These are phyloP conservation scores for Aspergillus indologenus DNA, from an alignment of 495 filamentous ascomycete species.

Conservation along the genomic window DNA sequence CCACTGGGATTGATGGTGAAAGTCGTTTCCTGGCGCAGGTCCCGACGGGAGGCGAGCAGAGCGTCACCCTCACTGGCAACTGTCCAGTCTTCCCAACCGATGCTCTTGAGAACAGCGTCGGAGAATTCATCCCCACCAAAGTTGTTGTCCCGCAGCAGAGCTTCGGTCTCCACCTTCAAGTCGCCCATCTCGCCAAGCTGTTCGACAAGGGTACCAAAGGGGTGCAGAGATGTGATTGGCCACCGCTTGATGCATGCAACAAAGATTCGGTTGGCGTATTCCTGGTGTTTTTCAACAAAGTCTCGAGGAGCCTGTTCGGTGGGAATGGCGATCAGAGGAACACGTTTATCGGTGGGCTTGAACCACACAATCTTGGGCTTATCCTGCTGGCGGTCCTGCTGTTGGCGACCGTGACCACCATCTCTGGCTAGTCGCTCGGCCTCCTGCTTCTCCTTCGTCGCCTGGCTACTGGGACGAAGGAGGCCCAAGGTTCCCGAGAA, in stretches of 20 bases:
- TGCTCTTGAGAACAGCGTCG: constrained; percentile 89
- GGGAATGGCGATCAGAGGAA: constrained; percentile 95
- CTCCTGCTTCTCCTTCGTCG: constrained; percentile 99
- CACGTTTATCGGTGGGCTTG: constrained; percentile 98
- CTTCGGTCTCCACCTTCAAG: constrained; percentile 94
- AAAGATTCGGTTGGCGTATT: constrained; percentile 95
- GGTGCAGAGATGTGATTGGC: constrained; percentile 99
- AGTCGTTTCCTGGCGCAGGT: constrained; percentile 84
- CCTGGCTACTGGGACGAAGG: constrained; percentile 93
- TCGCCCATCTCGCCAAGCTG: constrained; percentile 97
- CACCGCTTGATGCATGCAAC: constrained; percentile 99
- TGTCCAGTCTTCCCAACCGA: constrained; percentile 89
- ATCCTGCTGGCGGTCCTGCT: constrained; percentile 83
- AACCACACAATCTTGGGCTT: constrained; percentile 99
- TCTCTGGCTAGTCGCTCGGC: constrained; percentile 91
- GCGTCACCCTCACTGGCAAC: constrained; percentile 77
- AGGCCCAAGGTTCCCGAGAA: constrained; percentile 96
- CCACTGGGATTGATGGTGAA: constrained; percentile 90
- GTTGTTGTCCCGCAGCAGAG: constrained; percentile 95
- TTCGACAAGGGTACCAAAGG: constrained; percentile 95
- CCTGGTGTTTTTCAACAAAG: constrained; percentile 97
- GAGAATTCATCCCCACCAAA: constrained; percentile 97
- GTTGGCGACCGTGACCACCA: constrained; percentile 68
- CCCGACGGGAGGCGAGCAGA: constrained; percentile 70
- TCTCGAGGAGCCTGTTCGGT: constrained; percentile 96